Evolutionary conservation across 23 red algal species (phyloP), one percentile per base, ranked within the genome.

Genomic region (Gracilaria domingensis): DNA sequence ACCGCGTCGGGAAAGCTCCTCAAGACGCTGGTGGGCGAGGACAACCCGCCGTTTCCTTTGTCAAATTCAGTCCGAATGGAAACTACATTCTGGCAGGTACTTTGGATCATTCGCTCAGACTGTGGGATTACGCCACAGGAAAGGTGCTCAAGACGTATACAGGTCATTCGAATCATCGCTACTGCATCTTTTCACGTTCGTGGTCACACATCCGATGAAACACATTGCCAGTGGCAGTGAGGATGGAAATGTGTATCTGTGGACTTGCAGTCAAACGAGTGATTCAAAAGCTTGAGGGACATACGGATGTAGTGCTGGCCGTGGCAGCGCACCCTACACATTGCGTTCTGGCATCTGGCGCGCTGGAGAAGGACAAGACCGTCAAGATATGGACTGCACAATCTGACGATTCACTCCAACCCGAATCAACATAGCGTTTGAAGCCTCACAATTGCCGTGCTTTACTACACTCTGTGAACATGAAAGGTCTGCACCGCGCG

Each of bases 131-230:
- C 58, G 36, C 61, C 69, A 85, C 66, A 23, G 86, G 80, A 64
- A 88, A 93, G 67, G 91, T 99, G 13, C 86, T 95, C 75, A 99
- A 99, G 94, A 96, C 93, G 25, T 96, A 95, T 70, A 84, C 80
- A 57, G 97, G 92, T 6, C 94, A 94, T 76, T 30, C 67, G 53
- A 95, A 99, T 64, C 49, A 61, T 37, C 91, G 92, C 79, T 96
- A 96, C 79, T 95, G 94, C 62, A 95, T 96, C 23, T 94, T 92
- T 70, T 87, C 42, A 92, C 89, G 17, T 99, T 99, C 90, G 91
- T 99, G 36, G 93, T 99, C 25, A 93, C 87, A 9, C 17, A 84
- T 29, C 51, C 35, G 8, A 16, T 76, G 16, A 87, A 83, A 47
- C 88, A 96, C 81, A 90, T 99, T 83, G 74, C 89, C 17, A 96